These are phyloP conservation scores for Zymoseptoria tritici DNA, from an alignment of 2,329 filamentous ascomycete genomes.

Conservation along the genomic window DNA sequence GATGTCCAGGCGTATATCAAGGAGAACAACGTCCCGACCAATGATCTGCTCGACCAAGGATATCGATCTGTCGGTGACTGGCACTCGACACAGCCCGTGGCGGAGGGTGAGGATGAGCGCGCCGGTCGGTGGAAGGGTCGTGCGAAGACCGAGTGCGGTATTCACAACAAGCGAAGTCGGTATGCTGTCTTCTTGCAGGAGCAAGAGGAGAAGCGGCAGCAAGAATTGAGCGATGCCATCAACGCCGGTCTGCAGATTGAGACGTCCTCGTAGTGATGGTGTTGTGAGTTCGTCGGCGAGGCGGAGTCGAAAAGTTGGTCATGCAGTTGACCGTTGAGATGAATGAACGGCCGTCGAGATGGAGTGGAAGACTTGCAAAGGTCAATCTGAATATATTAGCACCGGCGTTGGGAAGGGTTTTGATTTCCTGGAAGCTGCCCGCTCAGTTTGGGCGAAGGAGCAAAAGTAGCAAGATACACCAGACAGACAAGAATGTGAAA, in stretches of 20 bases:
- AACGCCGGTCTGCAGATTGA: slow-evolving; percentile 29
- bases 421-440: not conserved
- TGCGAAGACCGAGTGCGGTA: slow-evolving; percentile 93
- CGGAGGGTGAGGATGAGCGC: slow-evolving; percentile 88
- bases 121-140: slow-evolving; percentile 96
- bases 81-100: slow-evolving; percentile 89
- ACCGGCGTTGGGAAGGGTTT: slow-evolving; percentile 4
- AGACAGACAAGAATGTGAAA: not conserved
- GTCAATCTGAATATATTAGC: slow-evolving; percentile 4
- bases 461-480: not conserved
- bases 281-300: not conserved
- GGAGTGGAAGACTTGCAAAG: not conserved
- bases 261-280: slow-evolving; percentile 15
- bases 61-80: slow-evolving; percentile 98
- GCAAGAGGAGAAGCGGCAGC: slow-evolving; percentile 61
- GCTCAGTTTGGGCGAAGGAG: not conserved
- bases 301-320: slow-evolving; percentile 1
- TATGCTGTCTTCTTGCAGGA: slow-evolving; percentile 79
- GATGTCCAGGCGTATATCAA: slow-evolving; percentile 85
- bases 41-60: slow-evolving; percentile 79
- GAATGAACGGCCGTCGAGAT: slow-evolving; percentile 2
- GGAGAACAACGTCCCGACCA: slow-evolving; percentile 86
- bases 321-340: slow-evolving; percentile 13
- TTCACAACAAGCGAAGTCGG: slow-evolving; percentile 94
- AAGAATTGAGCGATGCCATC: slow-evolving; percentile 40